Evolutionary conservation across 179 eudicot genomes (phyloP).

Genomic region (Drosera spatulata): DNA sequence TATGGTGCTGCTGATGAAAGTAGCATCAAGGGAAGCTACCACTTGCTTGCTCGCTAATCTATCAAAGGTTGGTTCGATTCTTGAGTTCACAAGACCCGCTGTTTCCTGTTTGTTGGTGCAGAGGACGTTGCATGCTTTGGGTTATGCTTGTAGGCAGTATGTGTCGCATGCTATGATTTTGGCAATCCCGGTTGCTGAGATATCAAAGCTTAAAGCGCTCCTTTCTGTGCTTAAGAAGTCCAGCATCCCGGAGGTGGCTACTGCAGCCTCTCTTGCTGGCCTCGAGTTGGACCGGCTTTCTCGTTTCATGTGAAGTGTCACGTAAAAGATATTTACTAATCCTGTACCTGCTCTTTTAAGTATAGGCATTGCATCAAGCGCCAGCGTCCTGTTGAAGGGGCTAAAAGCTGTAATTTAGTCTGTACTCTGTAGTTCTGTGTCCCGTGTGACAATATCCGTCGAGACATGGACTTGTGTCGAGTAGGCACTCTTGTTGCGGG

Average conservation of each 20-base stretch:
- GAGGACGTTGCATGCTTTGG: slow-evolving; percentile 65
- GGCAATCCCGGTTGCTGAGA: slow-evolving; percentile 46
- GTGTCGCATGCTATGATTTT: slow-evolving; percentile 71
- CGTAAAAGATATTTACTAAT: too few species aligned
- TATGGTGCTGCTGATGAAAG: slow-evolving; percentile 50
- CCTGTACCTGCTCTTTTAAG: too few species aligned
- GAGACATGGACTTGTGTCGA: too few species aligned
- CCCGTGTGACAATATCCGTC: too few species aligned
- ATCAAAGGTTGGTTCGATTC: slow-evolving; percentile 36
- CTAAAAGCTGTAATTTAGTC: too few species aligned
- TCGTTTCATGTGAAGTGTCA: slow-evolving; percentile 27
- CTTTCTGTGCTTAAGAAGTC: slow-evolving; percentile 42
- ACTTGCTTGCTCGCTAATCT: slow-evolving; percentile 65
- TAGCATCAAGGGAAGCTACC: slow-evolving; percentile 78
- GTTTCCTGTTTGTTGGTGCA: slow-evolving; percentile 29
- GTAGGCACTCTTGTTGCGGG: too few species aligned
- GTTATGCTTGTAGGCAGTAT: slow-evolving; percentile 63
- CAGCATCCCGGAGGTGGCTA: slow-evolving; percentile 22
- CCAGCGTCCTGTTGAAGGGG: too few species aligned
- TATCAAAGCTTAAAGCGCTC: slow-evolving; percentile 36
- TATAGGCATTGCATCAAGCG: too few species aligned
- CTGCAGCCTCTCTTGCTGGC: slow-evolving; percentile 49
- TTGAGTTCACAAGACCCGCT: slow-evolving; percentile 34
- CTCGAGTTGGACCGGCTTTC: slow-evolving; percentile 63
- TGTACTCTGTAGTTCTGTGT: too few species aligned